Conservation (phyloP, 2,329 filamentous ascomycete species). For the Talaromyces verruculosus region DNA sequence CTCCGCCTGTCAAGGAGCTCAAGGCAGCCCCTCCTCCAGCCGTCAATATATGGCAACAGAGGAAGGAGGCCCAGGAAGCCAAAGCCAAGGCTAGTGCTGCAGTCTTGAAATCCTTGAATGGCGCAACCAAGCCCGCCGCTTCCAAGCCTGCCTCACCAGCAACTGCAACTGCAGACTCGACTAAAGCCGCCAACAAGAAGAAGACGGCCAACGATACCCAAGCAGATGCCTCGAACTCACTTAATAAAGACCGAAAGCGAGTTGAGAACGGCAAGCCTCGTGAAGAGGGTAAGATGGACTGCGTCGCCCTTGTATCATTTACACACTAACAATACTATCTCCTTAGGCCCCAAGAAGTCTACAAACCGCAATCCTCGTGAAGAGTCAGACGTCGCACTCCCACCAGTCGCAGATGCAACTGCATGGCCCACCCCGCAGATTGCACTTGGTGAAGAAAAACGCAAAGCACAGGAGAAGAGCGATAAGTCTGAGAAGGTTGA, state of each 20-base stretch:
- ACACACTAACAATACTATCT: background rate
- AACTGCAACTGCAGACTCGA: slow-evolving; percentile 38
- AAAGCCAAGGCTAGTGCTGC: slow-evolving; percentile 46
- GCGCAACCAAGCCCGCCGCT: slow-evolving; percentile 25
- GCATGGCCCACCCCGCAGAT: slow-evolving; percentile 90
- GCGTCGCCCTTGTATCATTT: background rate
- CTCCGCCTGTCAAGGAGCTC: slow-evolving; percentile 61
- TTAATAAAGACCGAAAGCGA: slow-evolving; percentile 38
- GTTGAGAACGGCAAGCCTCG: slow-evolving; percentile 43
- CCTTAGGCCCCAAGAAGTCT: slow-evolving; percentile 26
- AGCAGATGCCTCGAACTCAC: slow-evolving; percentile 25
- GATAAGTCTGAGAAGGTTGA: slow-evolving; percentile 61
- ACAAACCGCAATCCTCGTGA: slow-evolving; percentile 23
- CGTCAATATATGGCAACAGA: slow-evolving; percentile 85
- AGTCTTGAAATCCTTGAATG: slow-evolving; percentile 29
- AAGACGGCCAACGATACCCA: slow-evolving; percentile 33
- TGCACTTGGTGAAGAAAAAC: slow-evolving; percentile 72
- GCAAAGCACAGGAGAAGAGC: slow-evolving; percentile 66
- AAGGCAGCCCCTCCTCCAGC: slow-evolving; percentile 78
- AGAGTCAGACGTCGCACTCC: slow-evolving; percentile 44
- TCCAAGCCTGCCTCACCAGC: slow-evolving; percentile 28
- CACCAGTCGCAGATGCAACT: slow-evolving; percentile 71
- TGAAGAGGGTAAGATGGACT: slow-evolving; percentile 36
- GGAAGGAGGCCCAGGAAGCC: slow-evolving; percentile 64
- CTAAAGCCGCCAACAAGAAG: slow-evolving; percentile 43